Percentiles rank a stretch among this genome's conserved stretches.
Evolutionary conservation across 169 alveolate genomes (phyloP).

Genomic region (Theileria equi): DNA sequence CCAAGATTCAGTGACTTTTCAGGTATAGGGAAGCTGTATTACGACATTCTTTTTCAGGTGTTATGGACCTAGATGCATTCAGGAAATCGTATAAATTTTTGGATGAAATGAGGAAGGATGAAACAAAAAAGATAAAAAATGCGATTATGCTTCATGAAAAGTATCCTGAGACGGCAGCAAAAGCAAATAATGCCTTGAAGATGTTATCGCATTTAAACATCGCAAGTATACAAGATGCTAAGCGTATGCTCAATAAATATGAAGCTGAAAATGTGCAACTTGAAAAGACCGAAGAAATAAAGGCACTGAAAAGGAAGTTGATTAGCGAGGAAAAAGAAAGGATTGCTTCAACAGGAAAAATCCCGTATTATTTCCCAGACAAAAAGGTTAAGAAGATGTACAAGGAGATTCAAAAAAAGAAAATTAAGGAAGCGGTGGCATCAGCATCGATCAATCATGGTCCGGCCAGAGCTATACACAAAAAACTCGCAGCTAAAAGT

Average conservation of each 20-base stretch:
- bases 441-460: conserved; percentile 44
- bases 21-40: conserved; percentile 14
- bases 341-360: conserved; percentile 48
- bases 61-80: conserved; percentile 51
- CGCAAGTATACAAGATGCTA: conserved; percentile 56
- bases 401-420: conserved; percentile 18
- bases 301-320: conserved; percentile 37
- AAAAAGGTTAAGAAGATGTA: conserved; percentile 55
- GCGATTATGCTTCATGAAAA: conserved; percentile 35
- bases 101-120: conserved; percentile 58
- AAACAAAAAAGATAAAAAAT: conserved; percentile 28
- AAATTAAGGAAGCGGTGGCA: conserved; percentile 24
- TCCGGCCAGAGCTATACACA: conserved; percentile 47
- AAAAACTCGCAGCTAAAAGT: conserved; percentile 25
- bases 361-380: conserved; percentile 56
- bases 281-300: conserved; percentile 28
- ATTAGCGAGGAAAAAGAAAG: conserved; percentile 48
- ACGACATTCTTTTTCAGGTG: background rate
- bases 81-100: conserved; percentile 56
- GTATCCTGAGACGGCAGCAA: conserved; percentile 25
- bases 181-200: conserved; percentile 37
- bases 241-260: conserved; percentile 53
- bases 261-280: conserved; percentile 44
- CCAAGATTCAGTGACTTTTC: conserved; percentile 67
- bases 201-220: conserved; percentile 38